Evolutionary conservation across 257 asterid species (phyloP).

Genomic region (Lycium ferocissimum): DNA sequence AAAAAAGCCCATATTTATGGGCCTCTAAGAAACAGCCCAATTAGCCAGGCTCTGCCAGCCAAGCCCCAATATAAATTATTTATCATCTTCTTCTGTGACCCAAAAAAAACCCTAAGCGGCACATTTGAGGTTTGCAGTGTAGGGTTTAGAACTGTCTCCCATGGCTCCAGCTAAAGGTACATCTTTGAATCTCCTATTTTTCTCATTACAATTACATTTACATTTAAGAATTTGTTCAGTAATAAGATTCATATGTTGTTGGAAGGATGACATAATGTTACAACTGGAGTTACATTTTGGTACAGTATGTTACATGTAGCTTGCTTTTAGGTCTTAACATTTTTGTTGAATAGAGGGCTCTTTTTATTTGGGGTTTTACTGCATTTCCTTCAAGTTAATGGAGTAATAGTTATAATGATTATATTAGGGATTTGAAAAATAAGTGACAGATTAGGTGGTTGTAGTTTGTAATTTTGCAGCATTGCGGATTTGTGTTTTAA

Average conservation of each 20-base stretch:
- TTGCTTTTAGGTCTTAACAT: neutral
- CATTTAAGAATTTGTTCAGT: neutral
- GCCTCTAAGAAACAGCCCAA: neutral
- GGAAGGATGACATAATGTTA: neutral
- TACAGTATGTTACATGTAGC: neutral
- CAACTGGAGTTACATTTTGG: too few relatives aligned
- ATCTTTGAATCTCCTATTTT: neutral
- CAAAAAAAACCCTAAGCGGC: neutral
- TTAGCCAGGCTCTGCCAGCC: neutral
- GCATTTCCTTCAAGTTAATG: neutral
- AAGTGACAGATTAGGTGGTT: neutral
- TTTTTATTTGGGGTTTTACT: neutral
- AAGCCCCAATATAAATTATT: neutral
- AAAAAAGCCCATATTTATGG: neutral
- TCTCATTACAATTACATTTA: neutral
- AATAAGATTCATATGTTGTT: neutral
- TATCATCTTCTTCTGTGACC: neutral
- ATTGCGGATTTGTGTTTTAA: neutral
- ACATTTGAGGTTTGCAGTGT: neutral
- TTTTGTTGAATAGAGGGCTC: neutral
- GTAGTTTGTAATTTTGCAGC: neutral
- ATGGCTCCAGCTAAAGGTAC: constrained; percentile 26
- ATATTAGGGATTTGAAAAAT: neutral
- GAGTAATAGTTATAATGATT: neutral
- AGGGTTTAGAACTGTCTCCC: neutral